These are phyloP conservation scores for Globisporangium emineosum DNA, from an alignment of 352 stramenopile genomes.

Conservation along the genomic window DNA sequence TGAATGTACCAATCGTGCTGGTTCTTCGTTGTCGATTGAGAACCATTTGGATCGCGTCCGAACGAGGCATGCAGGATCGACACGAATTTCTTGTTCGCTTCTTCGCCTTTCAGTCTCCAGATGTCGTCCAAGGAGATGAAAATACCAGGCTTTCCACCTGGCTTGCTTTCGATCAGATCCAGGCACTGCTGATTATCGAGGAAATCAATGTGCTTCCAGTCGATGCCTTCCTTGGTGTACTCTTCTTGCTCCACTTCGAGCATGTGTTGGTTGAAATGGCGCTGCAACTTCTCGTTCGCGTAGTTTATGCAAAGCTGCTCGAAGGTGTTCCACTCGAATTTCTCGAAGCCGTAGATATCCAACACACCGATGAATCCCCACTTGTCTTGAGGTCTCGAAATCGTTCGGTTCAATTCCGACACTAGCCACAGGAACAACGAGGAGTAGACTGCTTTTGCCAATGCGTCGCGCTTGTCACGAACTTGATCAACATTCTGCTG, in stretches of 20 bases:
- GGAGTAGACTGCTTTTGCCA: slow-evolving; percentile 93
- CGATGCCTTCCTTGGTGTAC: slow-evolving; percentile 96
- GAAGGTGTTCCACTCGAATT: slow-evolving; percentile 95
- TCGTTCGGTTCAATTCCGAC: slow-evolving; percentile 87
- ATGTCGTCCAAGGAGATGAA: slow-evolving; percentile 95
- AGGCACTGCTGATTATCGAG: slow-evolving; percentile 93
- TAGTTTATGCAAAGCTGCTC: slow-evolving; percentile 98
- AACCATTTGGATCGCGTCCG: slow-evolving; percentile 54
- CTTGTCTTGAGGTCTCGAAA: slow-evolving; percentile 75
- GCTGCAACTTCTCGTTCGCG: slow-evolving; percentile 94
- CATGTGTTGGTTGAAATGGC: slow-evolving; percentile 94
- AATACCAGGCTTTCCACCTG: slow-evolving; percentile 88
- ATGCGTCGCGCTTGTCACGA: slow-evolving; percentile 82
- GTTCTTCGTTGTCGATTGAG: slow-evolving; percentile 52
- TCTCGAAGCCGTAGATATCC: slow-evolving; percentile 98
- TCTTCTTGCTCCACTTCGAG: slow-evolving; percentile 96
- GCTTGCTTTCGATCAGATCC: slow-evolving; percentile 92
- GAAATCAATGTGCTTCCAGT: slow-evolving; percentile 92
- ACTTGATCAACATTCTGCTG: slow-evolving; percentile 87
- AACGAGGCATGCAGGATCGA: slow-evolving; percentile 84
- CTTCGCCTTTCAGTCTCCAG: slow-evolving; percentile 92
- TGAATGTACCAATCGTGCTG: slow-evolving; percentile 89
- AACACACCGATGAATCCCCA: slow-evolving; percentile 94
- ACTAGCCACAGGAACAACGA: slow-evolving; percentile 91
- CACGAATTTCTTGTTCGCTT: slow-evolving; percentile 91